Base-by-base conservation (phyloP, 1,284 basidiomycete genomes). In the Apiotrichum akiyoshidainum region DNA sequence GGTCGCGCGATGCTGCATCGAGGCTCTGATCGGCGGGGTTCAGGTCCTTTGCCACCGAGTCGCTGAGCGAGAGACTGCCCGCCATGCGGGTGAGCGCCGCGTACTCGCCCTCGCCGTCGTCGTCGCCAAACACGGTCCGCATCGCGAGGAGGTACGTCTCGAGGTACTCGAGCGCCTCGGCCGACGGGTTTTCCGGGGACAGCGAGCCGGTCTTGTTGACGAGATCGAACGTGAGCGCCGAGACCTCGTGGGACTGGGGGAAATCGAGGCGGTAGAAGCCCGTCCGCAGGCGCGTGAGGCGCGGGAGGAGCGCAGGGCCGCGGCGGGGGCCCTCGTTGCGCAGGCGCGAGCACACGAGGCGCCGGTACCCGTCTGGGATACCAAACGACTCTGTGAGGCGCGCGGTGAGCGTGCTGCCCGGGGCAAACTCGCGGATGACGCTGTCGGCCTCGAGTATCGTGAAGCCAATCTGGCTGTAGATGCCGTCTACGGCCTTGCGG, bases 241-340 rank as follows among this genome's bases (percentile, higher is more conserved):
- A 6, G 8, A 35, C 34, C 10, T 48, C 46, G 46, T 48, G 46
- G 5, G 46, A 48, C 17, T 2, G 5, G 33, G 33, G 17, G n/a
- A 48, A 48, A 17, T 48, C 46, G 8, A 48, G 46, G 17, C 33
- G 46, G 46, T 48, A 48, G 16, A 48, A 17, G 16, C 46, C 46
- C 1, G 46, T 48, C 22, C 34, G 10, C n/a, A 48, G 46, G n/a
- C 46, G 34, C 2, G 17, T 11, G n/a, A 48, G 46, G 11, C n/a
- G 31, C 10, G 46, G 46, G 16, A 48, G 46, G 17, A 48, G 33
- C 6, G 33, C 8, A 4, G 17, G 10, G 19, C 35, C 46, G 7
- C 46, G 16, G 33, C n/a, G 33, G 10, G 46, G 46, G 7, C 46
- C 46, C 34, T 48, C 33, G 11, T 13, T 48, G 33, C 33, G 33